These are phyloP conservation scores for Xylaria polymorpha DNA, from an alignment of 2,329 filamentous ascomycete genomes.

Conservation along the genomic window DNA sequence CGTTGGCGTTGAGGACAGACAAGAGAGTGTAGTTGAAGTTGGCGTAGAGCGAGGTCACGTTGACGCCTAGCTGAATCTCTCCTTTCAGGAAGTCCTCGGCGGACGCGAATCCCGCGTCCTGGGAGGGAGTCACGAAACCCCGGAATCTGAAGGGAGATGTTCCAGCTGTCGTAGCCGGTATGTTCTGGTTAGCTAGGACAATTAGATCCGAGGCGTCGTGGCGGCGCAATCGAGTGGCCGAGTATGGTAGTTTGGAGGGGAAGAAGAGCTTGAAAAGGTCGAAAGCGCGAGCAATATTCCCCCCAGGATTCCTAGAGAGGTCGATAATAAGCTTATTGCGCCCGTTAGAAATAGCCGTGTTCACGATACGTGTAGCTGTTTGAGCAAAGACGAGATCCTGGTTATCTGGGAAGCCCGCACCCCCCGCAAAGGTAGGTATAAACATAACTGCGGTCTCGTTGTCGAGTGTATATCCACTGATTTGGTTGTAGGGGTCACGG, in stretches of 20 bases:
- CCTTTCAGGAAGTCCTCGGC: slow-evolving; percentile 21
- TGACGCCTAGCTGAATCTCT: slow-evolving; percentile 15
- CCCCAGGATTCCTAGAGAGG: slow-evolving; percentile 21
- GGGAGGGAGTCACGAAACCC: slow-evolving; percentile 5
- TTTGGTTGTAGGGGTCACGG: slow-evolving; percentile 28
- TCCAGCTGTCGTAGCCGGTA: background rate
- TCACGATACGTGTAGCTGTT: slow-evolving; percentile 21
- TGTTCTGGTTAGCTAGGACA: background rate
- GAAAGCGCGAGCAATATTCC: slow-evolving; percentile 14
- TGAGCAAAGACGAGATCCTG: slow-evolving; percentile 19
- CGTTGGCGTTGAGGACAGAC: background rate
- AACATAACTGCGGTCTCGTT: slow-evolving; percentile 26
- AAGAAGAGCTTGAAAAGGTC: slow-evolving; percentile 33
- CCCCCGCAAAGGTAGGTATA: slow-evolving; percentile 20
- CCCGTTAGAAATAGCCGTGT: slow-evolving; percentile 13
- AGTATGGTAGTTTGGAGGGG: slow-evolving; percentile 22
- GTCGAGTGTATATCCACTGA: slow-evolving; percentile 23
- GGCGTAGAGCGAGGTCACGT: slow-evolving; percentile 22
- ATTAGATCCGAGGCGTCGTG: slow-evolving; percentile 26
- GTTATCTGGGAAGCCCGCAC: background rate
- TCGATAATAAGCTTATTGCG: slow-evolving; percentile 26
- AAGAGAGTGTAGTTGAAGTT: slow-evolving; percentile 29
- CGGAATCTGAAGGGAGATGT: slow-evolving; percentile 9
- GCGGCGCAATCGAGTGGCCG: slow-evolving; percentile 20
- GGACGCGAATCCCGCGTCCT: slow-evolving; percentile 13